Percentiles rank a stretch among this genome's conserved stretches.
Conservation (phyloP, 441 rosid species). For the Corymbia calophylla region DNA sequence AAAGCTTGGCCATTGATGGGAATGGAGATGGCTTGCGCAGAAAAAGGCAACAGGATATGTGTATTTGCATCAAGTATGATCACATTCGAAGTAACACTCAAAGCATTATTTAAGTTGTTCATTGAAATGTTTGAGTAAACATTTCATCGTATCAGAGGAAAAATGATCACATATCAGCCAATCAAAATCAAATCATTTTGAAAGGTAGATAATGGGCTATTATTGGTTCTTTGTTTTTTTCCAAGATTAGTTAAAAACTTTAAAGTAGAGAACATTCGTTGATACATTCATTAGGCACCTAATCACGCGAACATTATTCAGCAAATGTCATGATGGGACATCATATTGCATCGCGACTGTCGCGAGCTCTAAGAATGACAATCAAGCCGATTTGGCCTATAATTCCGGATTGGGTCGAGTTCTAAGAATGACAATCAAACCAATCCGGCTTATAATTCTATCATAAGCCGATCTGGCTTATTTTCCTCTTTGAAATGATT, state of each 20-base stretch:
- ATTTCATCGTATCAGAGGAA: not conserved
- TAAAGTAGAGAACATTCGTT: not conserved
- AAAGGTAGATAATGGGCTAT: not conserved
- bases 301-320: not conserved
- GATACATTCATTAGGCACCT: not conserved
- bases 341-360: not conserved
- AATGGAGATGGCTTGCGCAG: no score
- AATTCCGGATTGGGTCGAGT: no score
- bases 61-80: not conserved
- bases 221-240: not conserved
- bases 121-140: not conserved
- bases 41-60: not conserved
- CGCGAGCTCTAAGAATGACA: no score
- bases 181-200: not conserved
- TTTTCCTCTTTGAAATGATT: conserved; percentile 4
- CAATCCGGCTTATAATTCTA: no score
- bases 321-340: not conserved
- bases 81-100: not conserved
- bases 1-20: not conserved
- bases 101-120: not conserved
- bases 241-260: not conserved
- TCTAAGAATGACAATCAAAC: no score
- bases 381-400: no score
- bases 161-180: not conserved
- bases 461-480: not conserved